phyloP scores from a whole-genome alignment of 495 filamentous ascomycete genomes.

The Annulohypoxylon nitens region DNA sequence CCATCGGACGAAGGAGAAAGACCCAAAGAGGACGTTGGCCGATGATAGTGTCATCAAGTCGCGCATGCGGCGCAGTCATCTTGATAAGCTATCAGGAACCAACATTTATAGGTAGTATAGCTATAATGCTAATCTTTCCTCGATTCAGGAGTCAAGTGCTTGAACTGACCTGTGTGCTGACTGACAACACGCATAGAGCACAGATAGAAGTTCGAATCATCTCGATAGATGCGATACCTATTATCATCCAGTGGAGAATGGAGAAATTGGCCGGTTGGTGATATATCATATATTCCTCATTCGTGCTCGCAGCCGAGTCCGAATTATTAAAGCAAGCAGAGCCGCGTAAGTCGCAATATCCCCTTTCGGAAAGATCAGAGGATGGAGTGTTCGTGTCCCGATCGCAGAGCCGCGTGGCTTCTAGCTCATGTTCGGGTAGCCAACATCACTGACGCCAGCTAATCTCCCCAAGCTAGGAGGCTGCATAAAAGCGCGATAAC shows the following conservation, averaged over 20 bases:
- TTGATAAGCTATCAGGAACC: not conserved
- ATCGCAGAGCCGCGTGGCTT: not conserved
- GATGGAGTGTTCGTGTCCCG: not conserved
- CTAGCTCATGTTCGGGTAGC: not conserved
- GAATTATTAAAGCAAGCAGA: not conserved
- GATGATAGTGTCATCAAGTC: not conserved
- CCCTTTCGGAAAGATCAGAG: not conserved
- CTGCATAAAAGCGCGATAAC: not conserved
- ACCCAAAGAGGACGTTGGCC: not conserved
- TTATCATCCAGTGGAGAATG: not conserved
- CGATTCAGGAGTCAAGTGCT: not conserved
- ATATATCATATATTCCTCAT: constrained; percentile 2
- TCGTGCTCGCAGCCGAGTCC: not conserved
- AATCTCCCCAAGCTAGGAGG: not conserved
- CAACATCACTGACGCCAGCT: not conserved
- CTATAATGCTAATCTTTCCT: not conserved
- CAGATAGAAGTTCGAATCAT: not conserved
- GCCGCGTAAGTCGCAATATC: not conserved
- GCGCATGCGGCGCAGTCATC: not conserved
- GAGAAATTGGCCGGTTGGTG: not conserved
- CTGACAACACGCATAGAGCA: not conserved
- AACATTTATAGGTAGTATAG: not conserved
- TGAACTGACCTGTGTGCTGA: not conserved
- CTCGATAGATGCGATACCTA: not conserved
- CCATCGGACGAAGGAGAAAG: not conserved